Evolutionary conservation across 331 rosid genomes (phyloP).

Genomic region (Quercus lobata): DNA sequence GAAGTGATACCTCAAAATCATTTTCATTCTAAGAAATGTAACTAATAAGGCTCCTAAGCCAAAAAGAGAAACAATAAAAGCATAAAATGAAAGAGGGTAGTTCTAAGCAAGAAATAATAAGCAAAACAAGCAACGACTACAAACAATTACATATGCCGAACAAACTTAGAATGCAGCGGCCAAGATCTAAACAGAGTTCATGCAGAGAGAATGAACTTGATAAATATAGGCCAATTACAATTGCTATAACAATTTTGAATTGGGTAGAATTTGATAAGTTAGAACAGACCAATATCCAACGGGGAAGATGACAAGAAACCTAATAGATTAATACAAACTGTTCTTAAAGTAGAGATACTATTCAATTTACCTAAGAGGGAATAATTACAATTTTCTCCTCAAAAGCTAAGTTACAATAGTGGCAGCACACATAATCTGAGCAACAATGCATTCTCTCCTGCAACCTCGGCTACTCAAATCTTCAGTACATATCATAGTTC

Average conservation of each 20-base stretch:
- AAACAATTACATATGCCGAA: no score
- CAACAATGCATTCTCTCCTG: slow-evolving; percentile 24
- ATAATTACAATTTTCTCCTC: slow-evolving; percentile 21
- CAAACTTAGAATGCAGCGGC: background rate
- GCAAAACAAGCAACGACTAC: background rate
- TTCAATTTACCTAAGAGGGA: slow-evolving; percentile 14
- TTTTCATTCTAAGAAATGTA: no score
- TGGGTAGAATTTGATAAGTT: background rate
- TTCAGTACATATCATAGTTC: slow-evolving; percentile 15
- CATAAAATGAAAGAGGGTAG: no score
- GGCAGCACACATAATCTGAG: slow-evolving; percentile 15
- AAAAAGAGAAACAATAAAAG: no score
- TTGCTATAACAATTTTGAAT: slow-evolving; percentile 16
- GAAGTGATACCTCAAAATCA: no score
- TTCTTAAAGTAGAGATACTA: slow-evolving; percentile 11
- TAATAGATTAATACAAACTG: slow-evolving; percentile 6
- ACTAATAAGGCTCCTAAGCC: no score
- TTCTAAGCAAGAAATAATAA: no score
- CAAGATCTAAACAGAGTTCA: background rate
- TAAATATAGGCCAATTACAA: slow-evolving; percentile 15
- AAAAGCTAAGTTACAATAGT: slow-evolving; percentile 11
- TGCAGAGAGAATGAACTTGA: background rate
- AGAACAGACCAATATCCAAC: slow-evolving; percentile 15
- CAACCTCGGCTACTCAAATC: slow-evolving; percentile 8
- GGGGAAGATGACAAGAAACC: slow-evolving; percentile 4